These are phyloP conservation scores for Cotoneaster glaucophyllus DNA, from an alignment of 306 rosid species.

Conservation along the genomic window DNA sequence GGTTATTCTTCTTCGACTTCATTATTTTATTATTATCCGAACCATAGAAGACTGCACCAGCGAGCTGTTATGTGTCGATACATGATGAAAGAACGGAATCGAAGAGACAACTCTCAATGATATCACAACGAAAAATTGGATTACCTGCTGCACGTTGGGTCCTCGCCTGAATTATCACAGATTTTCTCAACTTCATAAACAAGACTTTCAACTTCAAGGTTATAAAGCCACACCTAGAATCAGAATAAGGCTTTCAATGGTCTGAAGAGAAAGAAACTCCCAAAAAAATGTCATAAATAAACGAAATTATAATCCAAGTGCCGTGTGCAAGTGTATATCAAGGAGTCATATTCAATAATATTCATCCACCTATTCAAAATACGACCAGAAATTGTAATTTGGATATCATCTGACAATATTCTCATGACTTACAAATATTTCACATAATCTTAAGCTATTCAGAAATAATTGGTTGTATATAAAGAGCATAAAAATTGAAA, in stretches of 20 bases:
- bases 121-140: not conserved
- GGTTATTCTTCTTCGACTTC: not conserved
- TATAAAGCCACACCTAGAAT: constrained; percentile 82
- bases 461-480: not conserved
- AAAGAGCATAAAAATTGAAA: not conserved
- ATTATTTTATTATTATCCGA: not conserved
- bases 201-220: constrained; percentile 68
- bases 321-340: not conserved
- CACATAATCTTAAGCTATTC: too few species aligned
- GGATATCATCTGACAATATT: not conserved
- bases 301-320: not conserved
- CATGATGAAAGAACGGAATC: not conserved
- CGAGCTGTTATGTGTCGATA: not conserved
- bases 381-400: not conserved
- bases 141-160: constrained; percentile 93
- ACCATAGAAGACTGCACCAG: not conserved
- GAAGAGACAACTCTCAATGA: not conserved
- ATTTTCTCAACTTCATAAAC: constrained; percentile 59
- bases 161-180: constrained; percentile 91
- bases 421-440: not conserved
- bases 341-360: not conserved
- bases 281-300: not conserved
- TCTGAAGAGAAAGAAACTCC: not conserved
- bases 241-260: constrained; percentile 17
- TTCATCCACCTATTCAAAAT: not conserved